Evolutionary conservation across 805 yeast genomes (phyloP).

Genomic region (Yarrowia bubula): DNA sequence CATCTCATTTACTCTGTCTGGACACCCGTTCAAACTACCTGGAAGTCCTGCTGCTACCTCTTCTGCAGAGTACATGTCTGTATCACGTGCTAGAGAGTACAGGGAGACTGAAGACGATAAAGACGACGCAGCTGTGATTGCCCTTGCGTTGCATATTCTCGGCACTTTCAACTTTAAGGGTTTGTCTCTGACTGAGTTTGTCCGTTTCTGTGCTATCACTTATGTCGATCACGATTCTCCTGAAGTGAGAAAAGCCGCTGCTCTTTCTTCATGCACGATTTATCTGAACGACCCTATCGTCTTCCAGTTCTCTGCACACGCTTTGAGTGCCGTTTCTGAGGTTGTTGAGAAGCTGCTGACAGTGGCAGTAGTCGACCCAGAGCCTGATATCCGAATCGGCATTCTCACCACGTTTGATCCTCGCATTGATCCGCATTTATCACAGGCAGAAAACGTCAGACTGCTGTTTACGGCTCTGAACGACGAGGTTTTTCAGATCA

Average conservation of each 20-base stretch:
- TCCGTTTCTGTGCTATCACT: conserved; percentile 74
- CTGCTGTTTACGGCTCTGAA: conserved; percentile 82
- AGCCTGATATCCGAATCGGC: conserved; percentile 78
- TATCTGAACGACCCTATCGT: conserved; percentile 81
- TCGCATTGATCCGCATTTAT: conserved; percentile 82
- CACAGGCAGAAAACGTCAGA: conserved; percentile 89
- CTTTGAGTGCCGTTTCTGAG: conserved; percentile 78
- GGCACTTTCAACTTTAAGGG: conserved; percentile 71
- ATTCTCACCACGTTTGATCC: conserved; percentile 71
- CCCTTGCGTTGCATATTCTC: conserved; percentile 77
- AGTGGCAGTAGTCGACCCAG: conserved; percentile 83
- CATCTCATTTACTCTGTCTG: conserved; percentile 73
- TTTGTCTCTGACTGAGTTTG: conserved; percentile 81
- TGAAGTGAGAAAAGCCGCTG: conserved; percentile 78
- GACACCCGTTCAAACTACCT: conserved; percentile 76
- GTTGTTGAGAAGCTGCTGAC: conserved; percentile 78
- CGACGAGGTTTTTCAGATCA: conserved; percentile 82
- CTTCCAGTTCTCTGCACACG: conserved; percentile 73
- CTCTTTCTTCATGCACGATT: conserved; percentile 74
- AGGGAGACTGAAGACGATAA: conserved; percentile 63
- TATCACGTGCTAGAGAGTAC: conserved; percentile 69
- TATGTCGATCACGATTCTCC: conserved; percentile 80
- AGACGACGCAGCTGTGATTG: conserved; percentile 54
- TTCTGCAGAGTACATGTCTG: conserved; percentile 56
- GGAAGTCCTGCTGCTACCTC: conserved; percentile 63